phyloP scores from a whole-genome alignment of 2,329 filamentous ascomycete species.

The Microdochium nivale region DNA sequence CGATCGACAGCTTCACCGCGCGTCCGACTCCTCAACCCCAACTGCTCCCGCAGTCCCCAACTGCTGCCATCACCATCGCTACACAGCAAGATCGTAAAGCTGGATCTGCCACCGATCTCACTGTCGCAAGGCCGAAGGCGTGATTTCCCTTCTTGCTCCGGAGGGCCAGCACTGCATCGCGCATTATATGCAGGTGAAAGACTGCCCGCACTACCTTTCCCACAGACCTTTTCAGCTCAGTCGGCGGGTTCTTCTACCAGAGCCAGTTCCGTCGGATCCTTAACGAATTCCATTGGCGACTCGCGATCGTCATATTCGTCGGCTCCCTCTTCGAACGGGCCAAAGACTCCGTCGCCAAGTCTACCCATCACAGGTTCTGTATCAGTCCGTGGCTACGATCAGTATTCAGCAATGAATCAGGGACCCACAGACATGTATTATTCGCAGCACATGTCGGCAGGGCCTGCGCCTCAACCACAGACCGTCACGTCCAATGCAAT shows the following conservation, averaged over 20 bases:
- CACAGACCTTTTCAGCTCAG: conserved; percentile 60
- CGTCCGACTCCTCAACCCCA: background rate
- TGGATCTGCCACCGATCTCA: conserved; percentile 86
- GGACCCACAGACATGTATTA: conserved; percentile 80
- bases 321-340: conserved; percentile 49
- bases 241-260: conserved; percentile 70
- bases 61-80: conserved; percentile 3
- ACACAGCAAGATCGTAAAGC: conserved; percentile 65
- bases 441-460: conserved; percentile 67
- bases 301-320: conserved; percentile 48
- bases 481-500: conserved; percentile 67
- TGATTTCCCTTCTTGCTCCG: conserved; percentile 61
- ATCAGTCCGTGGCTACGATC: conserved; percentile 31
- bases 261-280: conserved; percentile 63
- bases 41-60: background rate
- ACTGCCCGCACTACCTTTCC: conserved; percentile 62
- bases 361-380: conserved; percentile 42
- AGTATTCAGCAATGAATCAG: conserved; percentile 67
- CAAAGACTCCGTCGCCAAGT: conserved; percentile 71
- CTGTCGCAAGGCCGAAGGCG: conserved; percentile 74
- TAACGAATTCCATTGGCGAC: conserved; percentile 40
- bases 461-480: conserved; percentile 66
- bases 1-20: background rate
- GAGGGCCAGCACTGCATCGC: conserved; percentile 55
- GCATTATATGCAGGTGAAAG: conserved; percentile 64